Conservation (phyloP, 2,329 filamentous ascomycete species). For the Pezicula carpinea region DNA sequence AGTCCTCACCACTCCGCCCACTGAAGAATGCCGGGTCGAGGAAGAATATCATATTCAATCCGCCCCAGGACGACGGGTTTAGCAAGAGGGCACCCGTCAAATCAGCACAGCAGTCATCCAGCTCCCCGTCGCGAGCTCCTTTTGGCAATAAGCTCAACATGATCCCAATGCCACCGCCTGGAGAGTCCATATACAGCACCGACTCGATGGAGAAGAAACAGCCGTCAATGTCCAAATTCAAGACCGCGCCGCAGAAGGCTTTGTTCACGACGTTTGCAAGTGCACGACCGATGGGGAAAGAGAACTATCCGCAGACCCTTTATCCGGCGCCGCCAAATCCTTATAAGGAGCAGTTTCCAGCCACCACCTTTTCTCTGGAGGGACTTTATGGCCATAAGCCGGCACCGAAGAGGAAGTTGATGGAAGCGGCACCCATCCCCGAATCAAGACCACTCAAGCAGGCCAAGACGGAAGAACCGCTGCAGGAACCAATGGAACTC, state of each 20-base stretch:
- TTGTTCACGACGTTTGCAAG: slow-evolving; percentile 36
- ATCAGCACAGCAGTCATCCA: slow-evolving; percentile 45
- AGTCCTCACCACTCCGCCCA: slow-evolving; percentile 34
- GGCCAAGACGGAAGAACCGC: slow-evolving; percentile 38
- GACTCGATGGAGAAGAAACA: slow-evolving; percentile 67
- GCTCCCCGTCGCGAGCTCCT: slow-evolving; percentile 58
- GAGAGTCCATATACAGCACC: slow-evolving; percentile 47
- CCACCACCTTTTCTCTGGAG: slow-evolving; percentile 45
- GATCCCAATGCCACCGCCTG: slow-evolving; percentile 62
- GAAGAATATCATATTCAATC: slow-evolving; percentile 64
- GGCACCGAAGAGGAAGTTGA: slow-evolving; percentile 55
- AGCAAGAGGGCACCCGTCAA: slow-evolving; percentile 67
- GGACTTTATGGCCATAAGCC: slow-evolving; percentile 46
- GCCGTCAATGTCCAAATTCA: slow-evolving; percentile 54
- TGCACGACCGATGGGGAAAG: slow-evolving; percentile 42
- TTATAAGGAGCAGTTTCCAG: slow-evolving; percentile 15
- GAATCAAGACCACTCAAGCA: slow-evolving; percentile 67
- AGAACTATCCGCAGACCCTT: slow-evolving; percentile 46
- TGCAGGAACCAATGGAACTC: slow-evolving; percentile 27
- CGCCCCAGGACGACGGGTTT: slow-evolving; percentile 42
- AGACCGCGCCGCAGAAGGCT: slow-evolving; percentile 50
- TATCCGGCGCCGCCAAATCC: slow-evolving; percentile 44
- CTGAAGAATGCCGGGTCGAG: slow-evolving; percentile 36
- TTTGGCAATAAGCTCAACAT: slow-evolving; percentile 61
- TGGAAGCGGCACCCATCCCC: slow-evolving; percentile 70